Evolutionary conservation across 352 stramenopile species (phyloP), one percentile per base, ranked within the genome.

Genomic region (Phytophthora crassamura): DNA sequence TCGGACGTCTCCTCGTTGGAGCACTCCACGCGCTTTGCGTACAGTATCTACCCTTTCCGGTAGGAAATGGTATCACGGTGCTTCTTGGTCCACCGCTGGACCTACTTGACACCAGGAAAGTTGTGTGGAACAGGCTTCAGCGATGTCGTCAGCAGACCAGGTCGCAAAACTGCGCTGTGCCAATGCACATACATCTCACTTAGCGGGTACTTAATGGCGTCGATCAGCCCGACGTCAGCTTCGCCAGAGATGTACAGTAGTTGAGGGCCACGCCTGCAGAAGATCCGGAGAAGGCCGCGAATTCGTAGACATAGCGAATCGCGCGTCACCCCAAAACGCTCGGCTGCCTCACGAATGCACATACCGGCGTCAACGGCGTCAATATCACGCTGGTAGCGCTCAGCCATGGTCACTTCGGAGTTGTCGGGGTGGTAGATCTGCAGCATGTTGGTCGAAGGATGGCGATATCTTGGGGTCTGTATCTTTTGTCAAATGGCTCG

Each of bases 31-130:
- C n/a, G n/a, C n/a, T n/a, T n/a, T n/a, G n/a, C n/a, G n/a, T n/a
- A n/a, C n/a, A n/a, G n/a, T n/a, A n/a, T n/a, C n/a, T n/a, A n/a
- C n/a, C n/a, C n/a, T n/a, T n/a, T n/a, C n/a, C n/a, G n/a, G n/a
- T n/a, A n/a, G n/a, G n/a, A n/a, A n/a, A n/a, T n/a, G n/a, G n/a
- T n/a, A n/a, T n/a, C n/a, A n/a, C n/a, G n/a, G 4, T 53, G 33
- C n/a, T 20, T 38, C n/a, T 53, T 39, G 4, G 7, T 49, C 54
- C 34, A 40, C 33, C n/a, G 42, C 3, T 54, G n/a, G 6, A 47
- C 28, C 32, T 34, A 60, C 53, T 54, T 61, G 4, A 47, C 14
- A 14, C 22, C n/a, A 4, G 43, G 42, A 18, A 62, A 62, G 42
- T 35, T 45, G 30, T 46, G 35, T 14, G 50, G 50, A 28, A 48